Percentiles rank a stretch among this genome's conserved stretches.
Conservation (phyloP, 768 basidiomycete genomes). For the Tulasnella calospora region DNA sequence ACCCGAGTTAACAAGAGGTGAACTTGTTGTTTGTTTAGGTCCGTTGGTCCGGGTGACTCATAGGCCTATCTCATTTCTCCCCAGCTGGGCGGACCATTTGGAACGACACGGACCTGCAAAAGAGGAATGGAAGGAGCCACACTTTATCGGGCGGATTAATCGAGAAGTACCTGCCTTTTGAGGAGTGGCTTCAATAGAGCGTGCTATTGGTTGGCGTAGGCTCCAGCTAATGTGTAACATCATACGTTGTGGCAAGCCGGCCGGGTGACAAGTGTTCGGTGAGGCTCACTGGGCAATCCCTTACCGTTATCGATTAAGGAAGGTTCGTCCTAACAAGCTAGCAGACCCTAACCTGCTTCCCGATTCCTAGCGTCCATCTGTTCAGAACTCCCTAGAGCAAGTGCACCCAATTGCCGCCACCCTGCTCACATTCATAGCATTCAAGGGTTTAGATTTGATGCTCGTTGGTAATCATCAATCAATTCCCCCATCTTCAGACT, state of each 20-base stretch:
- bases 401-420: not conserved
- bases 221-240: not conserved
- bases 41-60: not conserved
- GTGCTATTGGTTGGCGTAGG: not conserved
- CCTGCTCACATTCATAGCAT: not conserved
- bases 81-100: constrained; percentile 64
- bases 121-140: constrained; percentile 60
- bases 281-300: not conserved
- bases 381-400: not conserved
- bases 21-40: constrained; percentile 33
- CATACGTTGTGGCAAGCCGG: not conserved
- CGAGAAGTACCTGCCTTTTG: constrained; percentile 72
- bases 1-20: constrained; percentile 82
- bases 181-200: constrained; percentile 56
- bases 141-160: constrained; percentile 75
- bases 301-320: not conserved
- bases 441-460: not conserved
- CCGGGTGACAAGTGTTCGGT: not conserved
- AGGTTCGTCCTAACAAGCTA: too few species aligned
- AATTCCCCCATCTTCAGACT: not conserved
- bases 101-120: constrained; percentile 66
- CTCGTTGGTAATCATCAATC: not conserved
- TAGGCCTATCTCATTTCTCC: not conserved
- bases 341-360: not conserved
- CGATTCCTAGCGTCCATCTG: not conserved